A percentile compares a stretch with the other conserved stretches of the same genome.
These are phyloP conservation scores for Diaporthe vexans DNA, from an alignment of 2,329 filamentous ascomycete genomes.

Conservation along the genomic window DNA sequence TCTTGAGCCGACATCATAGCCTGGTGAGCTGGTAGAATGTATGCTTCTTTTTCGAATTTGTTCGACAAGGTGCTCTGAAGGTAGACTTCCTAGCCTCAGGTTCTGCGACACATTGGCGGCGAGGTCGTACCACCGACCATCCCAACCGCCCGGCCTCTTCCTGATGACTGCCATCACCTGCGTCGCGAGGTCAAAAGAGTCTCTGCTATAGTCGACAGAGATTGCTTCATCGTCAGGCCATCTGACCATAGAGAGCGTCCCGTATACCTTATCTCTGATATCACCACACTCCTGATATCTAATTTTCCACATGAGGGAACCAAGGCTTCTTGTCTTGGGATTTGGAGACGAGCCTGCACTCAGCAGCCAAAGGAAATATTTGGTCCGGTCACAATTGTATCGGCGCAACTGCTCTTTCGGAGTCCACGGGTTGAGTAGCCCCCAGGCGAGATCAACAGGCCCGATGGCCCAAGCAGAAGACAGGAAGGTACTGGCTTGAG, in stretches of 20 bases:
- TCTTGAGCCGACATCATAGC: no score
- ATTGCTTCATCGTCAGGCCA: not conserved
- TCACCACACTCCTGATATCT: not conserved
- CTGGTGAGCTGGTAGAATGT: not conserved
- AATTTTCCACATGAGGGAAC: not conserved
- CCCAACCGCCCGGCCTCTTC: not conserved
- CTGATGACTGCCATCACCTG: not conserved
- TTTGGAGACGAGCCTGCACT: not conserved
- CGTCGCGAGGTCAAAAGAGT: not conserved
- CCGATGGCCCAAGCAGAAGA: not conserved
- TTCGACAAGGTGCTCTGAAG: not conserved
- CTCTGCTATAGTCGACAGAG: not conserved
- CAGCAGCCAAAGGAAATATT: not conserved
- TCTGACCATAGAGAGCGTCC: not conserved
- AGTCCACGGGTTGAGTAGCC: not conserved
- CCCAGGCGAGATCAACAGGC: not conserved
- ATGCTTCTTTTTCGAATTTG: not conserved
- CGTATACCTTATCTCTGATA: not conserved
- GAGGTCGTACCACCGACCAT: not conserved
- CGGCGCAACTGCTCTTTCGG: not conserved
- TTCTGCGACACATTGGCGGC: not conserved
- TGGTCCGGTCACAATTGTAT: not conserved
- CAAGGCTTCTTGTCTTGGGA: not conserved
- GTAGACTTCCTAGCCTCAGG: not conserved
- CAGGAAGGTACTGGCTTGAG: not conserved